Evolutionary conservation across 2,329 filamentous ascomycete genomes (phyloP).

Genomic region (Aspergillus hiratsukae): DNA sequence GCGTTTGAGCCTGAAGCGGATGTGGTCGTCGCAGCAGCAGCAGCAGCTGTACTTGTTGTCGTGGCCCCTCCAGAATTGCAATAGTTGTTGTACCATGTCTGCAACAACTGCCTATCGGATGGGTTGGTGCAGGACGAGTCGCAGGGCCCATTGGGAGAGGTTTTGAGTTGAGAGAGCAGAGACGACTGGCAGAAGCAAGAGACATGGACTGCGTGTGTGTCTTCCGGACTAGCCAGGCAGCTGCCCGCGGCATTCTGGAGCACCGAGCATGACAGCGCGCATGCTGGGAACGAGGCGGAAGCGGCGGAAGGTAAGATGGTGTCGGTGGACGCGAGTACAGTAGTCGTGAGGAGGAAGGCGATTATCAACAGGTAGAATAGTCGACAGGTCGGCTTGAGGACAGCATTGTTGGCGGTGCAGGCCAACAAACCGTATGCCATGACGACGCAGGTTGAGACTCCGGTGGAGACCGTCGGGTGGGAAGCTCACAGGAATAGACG

Average conservation of each 20-base stretch:
- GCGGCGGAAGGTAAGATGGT: slow-evolving; percentile 33
- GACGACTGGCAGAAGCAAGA: slow-evolving; percentile 70
- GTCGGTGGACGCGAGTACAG: slow-evolving; percentile 19
- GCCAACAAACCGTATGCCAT: slow-evolving; percentile 10
- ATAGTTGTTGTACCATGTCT: slow-evolving; percentile 65
- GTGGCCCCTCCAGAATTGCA: slow-evolving; percentile 49
- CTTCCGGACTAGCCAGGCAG: slow-evolving; percentile 56
- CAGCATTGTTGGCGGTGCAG: slow-evolving; percentile 5
- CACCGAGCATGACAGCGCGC: slow-evolving; percentile 55
- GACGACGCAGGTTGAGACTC: slow-evolving; percentile 7
- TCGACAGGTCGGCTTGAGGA: background rate
- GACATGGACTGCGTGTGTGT: slow-evolving; percentile 53
- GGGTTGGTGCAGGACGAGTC: slow-evolving; percentile 53
- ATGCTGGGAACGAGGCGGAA: slow-evolving; percentile 54
- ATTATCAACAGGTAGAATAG: slow-evolving; percentile 4
- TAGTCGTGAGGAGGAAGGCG: slow-evolving; percentile 12
- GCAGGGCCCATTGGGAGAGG: slow-evolving; percentile 58
- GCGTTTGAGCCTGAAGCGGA: slow-evolving; percentile 5
- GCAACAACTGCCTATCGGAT: slow-evolving; percentile 54
- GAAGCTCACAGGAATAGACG: slow-evolving; percentile 4
- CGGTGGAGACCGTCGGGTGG: slow-evolving; percentile 13
- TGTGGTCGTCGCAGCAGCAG: slow-evolving; percentile 20
- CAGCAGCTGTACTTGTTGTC: slow-evolving; percentile 15
- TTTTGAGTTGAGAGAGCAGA: slow-evolving; percentile 55
- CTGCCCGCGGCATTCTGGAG: slow-evolving; percentile 67